Base-by-base conservation (phyloP, 2,329 filamentous ascomycete genomes). In the Alternaria angustiovoidea region DNA sequence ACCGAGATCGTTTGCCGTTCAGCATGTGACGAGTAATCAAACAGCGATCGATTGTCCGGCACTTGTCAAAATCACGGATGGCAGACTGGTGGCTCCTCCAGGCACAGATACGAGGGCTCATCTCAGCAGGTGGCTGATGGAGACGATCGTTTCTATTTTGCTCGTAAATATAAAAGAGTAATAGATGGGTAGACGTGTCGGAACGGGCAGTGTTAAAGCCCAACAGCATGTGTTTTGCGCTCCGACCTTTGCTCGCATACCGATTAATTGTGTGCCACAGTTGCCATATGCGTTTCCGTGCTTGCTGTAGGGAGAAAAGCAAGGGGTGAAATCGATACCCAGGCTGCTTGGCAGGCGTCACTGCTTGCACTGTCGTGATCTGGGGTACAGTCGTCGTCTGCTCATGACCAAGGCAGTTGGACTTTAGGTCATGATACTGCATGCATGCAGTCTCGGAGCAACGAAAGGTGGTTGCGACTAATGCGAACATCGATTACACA, bases 251-350 rank as follows among this genome's bases (percentile, higher is more conserved):
- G 20, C 46, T 18, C 20, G 36, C 43, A 55, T 48, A 58, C 51
- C 54, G 38, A 53, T 61, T 51, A 44, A 36, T 34, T 32, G 52
- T 41, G 42, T 43, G 54, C 54, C 41, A 32, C 43, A 43, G 41
- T 52, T 52, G 47, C 20, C 60, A 63, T 66, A 62, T 26, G 20
- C 39, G 22, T 42, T 34, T 57, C 61, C 61, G 59, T 64, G 58
- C 43, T 49, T 36, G 46, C 24, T 16, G 61, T 54, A 53, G 55
- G 54, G 67, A 68, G n/a, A 68, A 56, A 66, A 59, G 62, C 63
- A 66, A 70, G 64, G 62, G 63, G 51, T 24, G 8, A 28, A 39
- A 41, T 30, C 22, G 9, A 49, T 26, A 26, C 32, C 32, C 24
- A 43, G 51, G 26, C 47, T 38, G 41, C 36, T 30, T 42, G 22